These are phyloP conservation scores for Cordyceps javanica DNA, from an alignment of 2,329 filamentous ascomycete genomes.

Conservation along the genomic window DNA sequence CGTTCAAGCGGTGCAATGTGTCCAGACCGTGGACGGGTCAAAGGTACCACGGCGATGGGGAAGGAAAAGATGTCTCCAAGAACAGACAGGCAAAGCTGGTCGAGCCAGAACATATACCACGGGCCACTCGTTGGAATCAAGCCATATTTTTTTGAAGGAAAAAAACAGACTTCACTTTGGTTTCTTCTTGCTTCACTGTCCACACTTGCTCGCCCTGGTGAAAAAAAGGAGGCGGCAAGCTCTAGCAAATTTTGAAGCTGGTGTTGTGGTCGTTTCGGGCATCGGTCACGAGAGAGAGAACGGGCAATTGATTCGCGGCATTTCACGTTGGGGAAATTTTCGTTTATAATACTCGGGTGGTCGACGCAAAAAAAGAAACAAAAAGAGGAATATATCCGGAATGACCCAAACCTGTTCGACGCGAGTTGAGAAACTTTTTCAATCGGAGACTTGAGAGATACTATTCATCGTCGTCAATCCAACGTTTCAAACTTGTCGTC, in stretches of 20 bases:
- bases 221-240: conserved; percentile 51
- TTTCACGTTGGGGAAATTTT: background rate
- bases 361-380: no score
- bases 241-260: conserved; percentile 61
- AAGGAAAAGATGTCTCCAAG: conserved; percentile 29
- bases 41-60: no score
- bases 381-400: no score
- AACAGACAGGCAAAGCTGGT: conserved; percentile 25
- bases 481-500: background rate
- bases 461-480: background rate
- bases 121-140: conserved; percentile 26
- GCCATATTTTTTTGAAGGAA: conserved; percentile 17
- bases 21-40: no score
- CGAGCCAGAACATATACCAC: conserved; percentile 20
- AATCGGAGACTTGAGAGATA: conserved; percentile 2
- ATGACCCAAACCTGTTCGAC: background rate
- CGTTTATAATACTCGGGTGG: no score
- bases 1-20: no score
- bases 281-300: background rate
- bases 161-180: conserved; percentile 19
- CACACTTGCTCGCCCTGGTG: conserved; percentile 58
- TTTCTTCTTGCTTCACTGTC: conserved; percentile 62
- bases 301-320: background rate
- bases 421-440: background rate
- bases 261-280: conserved; percentile 3